Base-by-base conservation (phyloP, 371 early-diverging fungal species). In the Syncephalastrum racemosum region DNA sequence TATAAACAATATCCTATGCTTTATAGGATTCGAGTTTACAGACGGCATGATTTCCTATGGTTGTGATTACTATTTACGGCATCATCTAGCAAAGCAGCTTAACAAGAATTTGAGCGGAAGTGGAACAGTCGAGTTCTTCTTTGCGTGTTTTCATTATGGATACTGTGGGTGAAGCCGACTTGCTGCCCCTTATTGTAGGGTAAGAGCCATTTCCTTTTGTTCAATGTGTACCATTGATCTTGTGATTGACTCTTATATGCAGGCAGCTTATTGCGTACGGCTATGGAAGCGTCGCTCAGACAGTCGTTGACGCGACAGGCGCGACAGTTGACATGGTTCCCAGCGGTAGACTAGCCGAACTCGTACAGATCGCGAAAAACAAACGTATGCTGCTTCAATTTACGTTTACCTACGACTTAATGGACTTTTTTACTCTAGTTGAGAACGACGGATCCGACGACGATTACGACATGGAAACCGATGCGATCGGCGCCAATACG, bases 231-330 rank as follows among this genome's bases (percentile, higher is more conserved):
- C 23, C n/a, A n/a, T 31, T 31, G 36, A 31, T 31, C 36, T 31
- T 31, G 36, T 10, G 10, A n/a, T 7, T 18, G 18, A 25, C 47
- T 25, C 19, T 42, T 48, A n/a, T 22, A 41, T 6, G 44, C 58
- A 87, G 87, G 48, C 87, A 87, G 70, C 73, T 87, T 27, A 71
- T 83, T 45, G 82, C 81, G 4, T 85, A 83, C 65, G 87, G 87
- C 22, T 84, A 80, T 54, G 76, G 80, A 6, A 68, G 83, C 43
- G 71, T 85, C 8, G 87, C 87, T 6, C 77, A 77, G 60, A 70
- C 73, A 50, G 83, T 87, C 8, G 82, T 81, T 46, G 81, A 83
- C 60, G 79, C 82, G 55, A 83, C 84, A 24, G 81, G 83, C 39
- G 80, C 78, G 12, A 50, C 67, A 0, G 65, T 57, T 5, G 68